Percentiles rank a stretch among this genome's conserved stretches.
Evolutionary conservation across 2,329 filamentous ascomycete species (phyloP).

Genomic region (Ophiostoma novo-ulmi): DNA sequence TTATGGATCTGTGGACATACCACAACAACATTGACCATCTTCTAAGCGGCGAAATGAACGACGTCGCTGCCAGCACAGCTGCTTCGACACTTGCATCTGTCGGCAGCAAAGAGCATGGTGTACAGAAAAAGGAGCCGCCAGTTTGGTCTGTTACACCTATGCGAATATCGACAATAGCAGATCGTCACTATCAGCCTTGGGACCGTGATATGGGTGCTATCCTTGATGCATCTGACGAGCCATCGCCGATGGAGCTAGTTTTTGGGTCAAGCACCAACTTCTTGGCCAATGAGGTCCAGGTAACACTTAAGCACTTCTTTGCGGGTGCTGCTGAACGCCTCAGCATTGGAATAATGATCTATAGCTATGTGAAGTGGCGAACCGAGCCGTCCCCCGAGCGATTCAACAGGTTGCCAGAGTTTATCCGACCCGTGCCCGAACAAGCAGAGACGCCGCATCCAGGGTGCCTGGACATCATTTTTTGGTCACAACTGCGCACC

Average conservation of each 20-base stretch:
- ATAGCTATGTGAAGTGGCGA: conserved; percentile 22
- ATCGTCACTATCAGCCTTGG: conserved; percentile 14
- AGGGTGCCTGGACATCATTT: conserved; percentile 15
- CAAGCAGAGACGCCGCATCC: conserved; percentile 15
- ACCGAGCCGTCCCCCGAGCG: conserved; percentile 15
- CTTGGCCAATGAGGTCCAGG: conserved; percentile 19
- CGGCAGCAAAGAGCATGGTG: not conserved
- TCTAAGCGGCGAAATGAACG: not conserved
- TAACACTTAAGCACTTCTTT: conserved; percentile 12
- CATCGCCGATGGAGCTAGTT: conserved; percentile 17
- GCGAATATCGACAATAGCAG: not conserved
- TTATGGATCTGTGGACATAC: conserved; percentile 13
- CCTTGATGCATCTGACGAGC: conserved; percentile 15
- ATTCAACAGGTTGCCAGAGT: conserved; percentile 11
- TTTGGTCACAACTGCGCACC: conserved; percentile 15
- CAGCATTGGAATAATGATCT: conserved; percentile 9
- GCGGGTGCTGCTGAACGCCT: conserved; percentile 10
- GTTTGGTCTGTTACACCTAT: conserved; percentile 17
- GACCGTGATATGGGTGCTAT: conserved; percentile 18
- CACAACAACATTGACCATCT: not conserved
- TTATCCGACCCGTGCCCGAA: conserved; percentile 12
- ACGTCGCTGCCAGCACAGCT: not conserved
- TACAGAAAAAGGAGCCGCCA: not conserved
- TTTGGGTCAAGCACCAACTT: conserved; percentile 14
- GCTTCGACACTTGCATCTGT: not conserved